Conservation (phyloP, 306 rosid genomes). For the Crotalaria pallida region DNA sequence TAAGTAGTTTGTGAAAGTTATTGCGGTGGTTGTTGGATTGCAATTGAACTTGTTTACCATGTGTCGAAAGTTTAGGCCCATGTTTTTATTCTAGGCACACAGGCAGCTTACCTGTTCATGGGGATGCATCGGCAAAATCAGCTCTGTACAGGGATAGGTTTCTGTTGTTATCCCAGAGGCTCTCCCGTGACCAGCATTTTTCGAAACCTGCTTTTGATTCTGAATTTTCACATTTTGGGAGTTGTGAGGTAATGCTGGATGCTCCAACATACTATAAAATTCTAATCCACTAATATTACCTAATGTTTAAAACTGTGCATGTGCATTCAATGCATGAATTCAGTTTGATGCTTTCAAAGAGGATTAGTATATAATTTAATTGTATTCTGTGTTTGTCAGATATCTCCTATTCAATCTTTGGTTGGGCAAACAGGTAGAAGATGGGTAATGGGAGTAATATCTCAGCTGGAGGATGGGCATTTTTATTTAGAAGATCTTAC, state of each 20-base stretch:
- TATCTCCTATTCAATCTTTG: slow-evolving; percentile 92
- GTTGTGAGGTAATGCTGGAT: slow-evolving; percentile 65
- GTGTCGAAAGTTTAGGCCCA: background rate
- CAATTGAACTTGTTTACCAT: background rate
- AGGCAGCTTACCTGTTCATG: slow-evolving; percentile 58
- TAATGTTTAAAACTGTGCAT: background rate
- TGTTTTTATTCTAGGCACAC: slow-evolving; percentile 43
- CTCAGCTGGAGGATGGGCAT: slow-evolving; percentile 86
- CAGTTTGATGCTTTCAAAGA: background rate
- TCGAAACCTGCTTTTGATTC: slow-evolving; percentile 75
- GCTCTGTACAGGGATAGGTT: slow-evolving; percentile 71
- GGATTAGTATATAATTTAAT: background rate
- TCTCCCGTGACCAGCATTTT: slow-evolving; percentile 78
- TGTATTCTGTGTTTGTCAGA: slow-evolving; percentile 42
- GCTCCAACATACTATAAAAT: background rate
- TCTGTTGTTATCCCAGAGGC: slow-evolving; percentile 74
- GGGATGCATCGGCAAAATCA: slow-evolving; percentile 73
- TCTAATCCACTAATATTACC: background rate
- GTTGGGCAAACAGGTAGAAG: slow-evolving; percentile 76
- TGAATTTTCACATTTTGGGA: slow-evolving; percentile 57
- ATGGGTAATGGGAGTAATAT: slow-evolving; percentile 90
- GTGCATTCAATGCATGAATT: background rate
- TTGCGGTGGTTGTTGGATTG: background rate
- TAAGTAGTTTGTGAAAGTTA: background rate
- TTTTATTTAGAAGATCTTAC: slow-evolving; percentile 84